Conservation (phyloP, 345 rosid genomes). For the Clarkia xantiana region DNA sequence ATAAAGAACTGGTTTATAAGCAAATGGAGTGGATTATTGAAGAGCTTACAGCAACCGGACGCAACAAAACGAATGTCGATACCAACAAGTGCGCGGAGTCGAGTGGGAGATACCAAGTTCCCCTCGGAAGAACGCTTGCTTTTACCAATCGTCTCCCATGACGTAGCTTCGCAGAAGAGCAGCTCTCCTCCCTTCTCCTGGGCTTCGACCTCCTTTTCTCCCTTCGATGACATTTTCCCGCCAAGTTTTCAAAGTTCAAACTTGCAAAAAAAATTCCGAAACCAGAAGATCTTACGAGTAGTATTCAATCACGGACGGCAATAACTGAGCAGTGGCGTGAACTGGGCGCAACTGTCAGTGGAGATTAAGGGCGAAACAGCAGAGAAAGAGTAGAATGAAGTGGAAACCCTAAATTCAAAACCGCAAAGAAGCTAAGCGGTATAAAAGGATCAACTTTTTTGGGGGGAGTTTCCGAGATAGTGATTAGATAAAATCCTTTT, state of each 20-base stretch:
- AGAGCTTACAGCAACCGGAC: conserved; percentile 63
- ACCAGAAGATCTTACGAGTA: conserved; percentile 18
- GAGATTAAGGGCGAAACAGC: too few species aligned
- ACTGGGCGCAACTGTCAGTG: too few species aligned
- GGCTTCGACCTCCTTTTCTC: conserved; percentile 26
- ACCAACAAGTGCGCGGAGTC: conserved; percentile 82
- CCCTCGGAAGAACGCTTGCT: conserved; percentile 49
- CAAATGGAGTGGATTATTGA: not conserved
- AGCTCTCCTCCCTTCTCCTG: conserved; percentile 79
- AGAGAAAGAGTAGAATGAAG: conserved; percentile 5
- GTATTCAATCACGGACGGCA: conserved; percentile 17
- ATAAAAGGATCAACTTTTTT: too few species aligned
- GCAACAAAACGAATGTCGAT: conserved; percentile 66
- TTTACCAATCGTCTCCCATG: conserved; percentile 67
- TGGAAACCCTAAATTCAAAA: conserved; percentile 4
- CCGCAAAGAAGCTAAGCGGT: not conserved
- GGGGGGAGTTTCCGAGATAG: too few species aligned
- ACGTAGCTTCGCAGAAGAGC: conserved; percentile 73
- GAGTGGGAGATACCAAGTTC: conserved; percentile 79
- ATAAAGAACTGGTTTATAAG: too few species aligned
- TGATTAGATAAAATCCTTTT: too few species aligned
- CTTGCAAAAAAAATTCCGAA: conserved; percentile 5
- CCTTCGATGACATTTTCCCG: conserved; percentile 37
- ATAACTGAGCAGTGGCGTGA: conserved; percentile 2
- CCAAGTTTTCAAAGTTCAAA: conserved; percentile 4